Base-by-base conservation (phyloP, 2,329 filamentous ascomycete species). In the Aspergillus japonicus region DNA sequence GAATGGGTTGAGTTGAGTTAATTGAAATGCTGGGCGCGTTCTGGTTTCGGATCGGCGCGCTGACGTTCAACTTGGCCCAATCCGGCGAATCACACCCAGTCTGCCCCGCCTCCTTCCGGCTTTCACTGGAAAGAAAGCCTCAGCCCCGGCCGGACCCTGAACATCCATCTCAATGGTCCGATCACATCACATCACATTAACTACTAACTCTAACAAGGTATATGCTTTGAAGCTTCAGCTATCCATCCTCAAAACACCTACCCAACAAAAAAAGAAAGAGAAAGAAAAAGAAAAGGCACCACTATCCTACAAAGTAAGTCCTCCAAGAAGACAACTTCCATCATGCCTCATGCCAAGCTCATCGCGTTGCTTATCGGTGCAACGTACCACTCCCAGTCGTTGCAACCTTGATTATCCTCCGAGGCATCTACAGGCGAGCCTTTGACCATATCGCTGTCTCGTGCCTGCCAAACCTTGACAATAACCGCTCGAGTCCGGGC, bases 401-500 rank as follows among this genome's bases (percentile, higher is more conserved):
- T 79, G 21, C 69, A 66, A 3, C 62, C 63, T 21, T 60, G 62
- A 53, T 47, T 29, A 23, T 57, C 54, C 14, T 58, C 49, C 26
- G 61, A 58, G 16, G 19, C 49, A 44, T 65, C 68, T 5, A 61
- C 64, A 10, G 63, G 24, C 6, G 59, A 54, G 8, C 59, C 60
- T 31, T 70, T 73, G 7, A 72, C 57, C 48, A 75, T 60, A 48
- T 73, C 69, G 33, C 70, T 62, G 54, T 82, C 79, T 23, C 80
- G 72, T 48, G 75, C 74, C 57, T 77, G 75, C 81, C 81, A 82
- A 11, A 82, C 74, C 49, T 78, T 80, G 10, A 76, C 71, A 54
- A 82, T 80, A 3, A 82, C 81, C 0, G 77, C 75, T 11, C 77
- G 70, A 7, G 78, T 81, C 21, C 78, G 74, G 10, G 75, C 71